Percentiles rank a stretch among this genome's conserved stretches.
Conservation (phyloP, 768 basidiomycete species). For the Kwoniella mangroviensis region DNA sequence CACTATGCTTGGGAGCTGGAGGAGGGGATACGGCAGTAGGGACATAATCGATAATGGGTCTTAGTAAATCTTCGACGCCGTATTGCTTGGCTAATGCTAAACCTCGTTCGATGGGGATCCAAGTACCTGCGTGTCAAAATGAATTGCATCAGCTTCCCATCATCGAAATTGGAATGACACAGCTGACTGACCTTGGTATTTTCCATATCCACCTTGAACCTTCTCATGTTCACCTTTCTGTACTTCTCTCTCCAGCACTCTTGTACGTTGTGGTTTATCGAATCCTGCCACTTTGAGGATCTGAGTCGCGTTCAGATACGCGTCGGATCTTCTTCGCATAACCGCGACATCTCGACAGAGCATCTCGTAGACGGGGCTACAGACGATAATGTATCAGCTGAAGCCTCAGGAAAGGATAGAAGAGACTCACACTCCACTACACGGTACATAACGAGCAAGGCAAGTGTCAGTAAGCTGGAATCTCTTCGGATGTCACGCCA, state of each 20-base stretch:
- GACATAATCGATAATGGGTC: slow-evolving; percentile 92
- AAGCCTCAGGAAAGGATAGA: neutral
- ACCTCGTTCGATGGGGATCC: slow-evolving; percentile 95
- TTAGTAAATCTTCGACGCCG: slow-evolving; percentile 81
- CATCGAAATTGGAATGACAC: no score
- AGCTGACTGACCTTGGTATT: slow-evolving; percentile 85
- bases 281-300: slow-evolving; percentile 99
- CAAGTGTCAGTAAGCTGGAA: slow-evolving; percentile 8
- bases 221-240: slow-evolving; percentile 99
- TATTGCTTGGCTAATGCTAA: slow-evolving; percentile 86
- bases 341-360: slow-evolving; percentile 72
- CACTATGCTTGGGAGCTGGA: slow-evolving; percentile 92
- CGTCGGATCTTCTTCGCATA: slow-evolving; percentile 94
- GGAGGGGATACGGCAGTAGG: slow-evolving; percentile 80
- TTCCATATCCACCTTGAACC: slow-evolving; percentile 98
- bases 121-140: slow-evolving; percentile 72
- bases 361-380: slow-evolving; percentile 57
- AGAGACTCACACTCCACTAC: slow-evolving; percentile 56
- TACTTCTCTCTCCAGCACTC: slow-evolving; percentile 95
- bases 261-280: slow-evolving; percentile 96
- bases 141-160: neutral
- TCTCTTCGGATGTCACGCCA: neutral
- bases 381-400: neutral
- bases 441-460: slow-evolving; percentile 7
- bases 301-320: slow-evolving; percentile 94